Percentiles rank a stretch among this genome's conserved stretches.
phyloP scores from a whole-genome alignment of 2,329 filamentous ascomycete genomes.

The Colletotrichum australisinense region DNA sequence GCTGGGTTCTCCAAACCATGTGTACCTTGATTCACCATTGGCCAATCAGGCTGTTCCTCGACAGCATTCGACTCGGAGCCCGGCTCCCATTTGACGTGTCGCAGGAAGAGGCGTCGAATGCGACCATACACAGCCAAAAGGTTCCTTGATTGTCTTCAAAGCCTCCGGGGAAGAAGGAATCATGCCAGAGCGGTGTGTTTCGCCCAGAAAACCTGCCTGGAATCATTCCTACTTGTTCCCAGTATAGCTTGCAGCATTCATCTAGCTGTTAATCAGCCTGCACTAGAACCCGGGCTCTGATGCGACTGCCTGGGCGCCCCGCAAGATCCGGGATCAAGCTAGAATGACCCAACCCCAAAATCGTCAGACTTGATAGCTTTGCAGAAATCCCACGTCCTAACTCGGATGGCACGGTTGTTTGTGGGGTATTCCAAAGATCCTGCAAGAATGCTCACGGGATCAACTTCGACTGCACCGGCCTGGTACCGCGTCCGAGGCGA shows the following conservation, averaged over 20 bases:
- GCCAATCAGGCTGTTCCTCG: not conserved
- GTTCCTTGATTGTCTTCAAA: not conserved
- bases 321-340: not conserved
- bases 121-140: not conserved
- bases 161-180: not conserved
- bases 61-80: constrained; percentile 1
- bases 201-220: not conserved
- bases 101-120: constrained; percentile 13
- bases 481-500: not conserved
- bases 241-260: not conserved
- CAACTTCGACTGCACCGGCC: constrained; percentile 4
- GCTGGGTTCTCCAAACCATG: not conserved
- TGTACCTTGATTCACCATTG: constrained; percentile 2
- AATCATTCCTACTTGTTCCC: not conserved
- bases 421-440: constrained; percentile 16
- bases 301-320: constrained; percentile 1
- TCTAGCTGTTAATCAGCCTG: not conserved
- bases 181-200: not conserved
- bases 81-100: constrained; percentile 21
- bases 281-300: not conserved
- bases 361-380: not conserved
- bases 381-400: not conserved
- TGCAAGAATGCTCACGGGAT: constrained; percentile 28
- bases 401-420: constrained; percentile 34
- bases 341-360: not conserved